Conservation (phyloP, 2,329 filamentous ascomycete species). For the Phoma herbarum region DNA sequence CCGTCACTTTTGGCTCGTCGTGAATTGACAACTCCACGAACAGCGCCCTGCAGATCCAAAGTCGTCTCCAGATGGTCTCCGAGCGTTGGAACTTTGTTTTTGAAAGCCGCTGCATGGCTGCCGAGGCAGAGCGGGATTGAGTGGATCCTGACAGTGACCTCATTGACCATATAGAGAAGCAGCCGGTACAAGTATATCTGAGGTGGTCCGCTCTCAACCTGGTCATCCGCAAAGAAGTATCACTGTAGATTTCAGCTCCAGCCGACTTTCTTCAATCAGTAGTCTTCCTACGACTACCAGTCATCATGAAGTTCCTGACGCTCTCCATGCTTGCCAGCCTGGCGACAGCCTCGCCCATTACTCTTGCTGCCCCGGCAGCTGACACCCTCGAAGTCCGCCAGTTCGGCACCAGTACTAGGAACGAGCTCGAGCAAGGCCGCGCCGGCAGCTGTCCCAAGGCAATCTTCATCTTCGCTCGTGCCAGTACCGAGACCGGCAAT, state of each 20-base stretch:
- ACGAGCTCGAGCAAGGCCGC: constrained; percentile 36
- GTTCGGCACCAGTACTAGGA: constrained; percentile 19
- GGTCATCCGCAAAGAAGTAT: too few species aligned
- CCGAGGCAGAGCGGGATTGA: background rate
- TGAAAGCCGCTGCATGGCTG: background rate
- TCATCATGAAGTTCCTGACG: constrained; percentile 35
- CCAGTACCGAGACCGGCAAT: constrained; percentile 37
- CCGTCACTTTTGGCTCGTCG: background rate
- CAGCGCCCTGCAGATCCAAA: background rate
- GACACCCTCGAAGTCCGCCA: constrained; percentile 27
- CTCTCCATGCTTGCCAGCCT: constrained; percentile 27
- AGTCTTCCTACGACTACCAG: background rate
- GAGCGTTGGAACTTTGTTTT: background rate
- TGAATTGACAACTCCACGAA: background rate
- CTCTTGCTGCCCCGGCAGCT: constrained; percentile 4
- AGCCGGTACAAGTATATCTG: background rate
- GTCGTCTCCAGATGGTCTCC: background rate
- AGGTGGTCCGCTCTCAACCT: too few species aligned
- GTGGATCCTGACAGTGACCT: background rate
- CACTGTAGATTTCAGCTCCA: background rate
- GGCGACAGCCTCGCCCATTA: constrained; percentile 24
- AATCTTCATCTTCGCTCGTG: constrained; percentile 43
- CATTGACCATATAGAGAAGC: background rate
- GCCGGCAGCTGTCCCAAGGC: constrained; percentile 32
- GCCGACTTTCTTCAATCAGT: background rate